These are phyloP conservation scores for Lotmaria passim DNA, from an alignment of 208 protist species.

Conservation along the genomic window DNA sequence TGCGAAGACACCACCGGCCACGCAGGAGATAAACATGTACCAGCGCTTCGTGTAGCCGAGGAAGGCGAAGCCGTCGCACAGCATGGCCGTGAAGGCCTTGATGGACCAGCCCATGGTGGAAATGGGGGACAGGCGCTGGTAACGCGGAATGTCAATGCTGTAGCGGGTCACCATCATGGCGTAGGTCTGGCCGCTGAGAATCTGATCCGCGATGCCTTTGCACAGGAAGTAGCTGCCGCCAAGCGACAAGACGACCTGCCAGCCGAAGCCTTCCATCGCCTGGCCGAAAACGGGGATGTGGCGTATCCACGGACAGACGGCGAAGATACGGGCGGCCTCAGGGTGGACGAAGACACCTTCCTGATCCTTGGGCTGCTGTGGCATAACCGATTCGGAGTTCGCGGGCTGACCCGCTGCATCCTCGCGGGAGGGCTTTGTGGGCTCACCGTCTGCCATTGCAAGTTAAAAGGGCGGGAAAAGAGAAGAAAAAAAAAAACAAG, in stretches of 20 bases:
- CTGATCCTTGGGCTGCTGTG: background rate
- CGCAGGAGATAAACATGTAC: slow-evolving; percentile 63
- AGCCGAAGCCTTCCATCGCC: slow-evolving; percentile 49
- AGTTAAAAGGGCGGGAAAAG: too few relatives aligned
- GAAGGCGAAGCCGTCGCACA: slow-evolving; percentile 70
- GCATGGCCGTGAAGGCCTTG: slow-evolving; percentile 68
- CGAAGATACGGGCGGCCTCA: slow-evolving; percentile 34
- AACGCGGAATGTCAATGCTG: slow-evolving; percentile 38
- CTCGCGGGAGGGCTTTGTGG: too few relatives aligned
- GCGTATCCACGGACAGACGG: slow-evolving; percentile 33
- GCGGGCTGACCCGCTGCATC: too few relatives aligned
- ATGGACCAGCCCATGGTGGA: slow-evolving; percentile 67
- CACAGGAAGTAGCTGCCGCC: slow-evolving; percentile 52
- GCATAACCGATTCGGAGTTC: too few relatives aligned
- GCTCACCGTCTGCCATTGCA: too few relatives aligned
- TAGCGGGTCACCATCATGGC: slow-evolving; percentile 60
- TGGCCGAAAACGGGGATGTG: slow-evolving; percentile 50
- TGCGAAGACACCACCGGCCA: slow-evolving; percentile 47
- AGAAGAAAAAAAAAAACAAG: too few relatives aligned
- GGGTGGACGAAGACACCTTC: slow-evolving; percentile 51
- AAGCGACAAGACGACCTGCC: slow-evolving; percentile 40
- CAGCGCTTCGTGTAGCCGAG: slow-evolving; percentile 81
- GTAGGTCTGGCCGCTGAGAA: slow-evolving; percentile 40
- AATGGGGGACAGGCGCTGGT: slow-evolving; percentile 59
- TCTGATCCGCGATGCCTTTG: slow-evolving; percentile 63